Base-by-base conservation (phyloP, 345 rosid species). In the Eucalyptus microcorys region DNA sequence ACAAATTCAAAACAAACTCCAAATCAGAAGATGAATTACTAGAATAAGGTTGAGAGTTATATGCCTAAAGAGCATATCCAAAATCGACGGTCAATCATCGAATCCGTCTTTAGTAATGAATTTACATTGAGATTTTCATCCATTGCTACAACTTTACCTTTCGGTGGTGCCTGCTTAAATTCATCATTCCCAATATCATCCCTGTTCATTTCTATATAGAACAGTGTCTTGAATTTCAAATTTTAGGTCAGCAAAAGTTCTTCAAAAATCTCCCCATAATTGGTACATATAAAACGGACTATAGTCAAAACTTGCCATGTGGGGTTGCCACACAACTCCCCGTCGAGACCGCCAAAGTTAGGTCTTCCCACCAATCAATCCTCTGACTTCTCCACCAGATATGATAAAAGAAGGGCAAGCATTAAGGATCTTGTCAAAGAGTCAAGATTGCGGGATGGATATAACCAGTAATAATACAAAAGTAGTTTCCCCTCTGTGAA, bases 31-130 rank as follows among this genome's bases (percentile, higher is more conserved):
- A 52, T 52, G 24, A 21, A 52, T 52, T 8, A 52, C 10, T 17
- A 19, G 22, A 52, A 19, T 19, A 52, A 52, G 1, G 22, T 16
- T 1, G 2, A 7, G 55, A 19, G 55, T 52, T 2, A 52, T 7
- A 52, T 19, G 8, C 22, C 19, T 52, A 6, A 52, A 52, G 22
- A 52, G 24, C 9, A 19, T 7, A 52, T 52, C 0, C 15, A 52
- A 52, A 52, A 52, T 52, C 0, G 24, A 19, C 0, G 2, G 10
- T 21, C 57, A 0, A 52, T 52, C 57, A 52, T 21, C 2, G 4
- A 52, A 52, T 19, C 24, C 2, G 1, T 19, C 24, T 17, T 17
- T 21, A 52, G 3, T 52, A 52, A 52, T 19, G 57, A 52, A 52
- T 21, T 17, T 19, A 52, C 9, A 52, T 0, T 8, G 2, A 52